These are phyloP conservation scores for Trichoderma brevicompactum DNA, from an alignment of 2,329 filamentous ascomycete species.

Conservation along the genomic window DNA sequence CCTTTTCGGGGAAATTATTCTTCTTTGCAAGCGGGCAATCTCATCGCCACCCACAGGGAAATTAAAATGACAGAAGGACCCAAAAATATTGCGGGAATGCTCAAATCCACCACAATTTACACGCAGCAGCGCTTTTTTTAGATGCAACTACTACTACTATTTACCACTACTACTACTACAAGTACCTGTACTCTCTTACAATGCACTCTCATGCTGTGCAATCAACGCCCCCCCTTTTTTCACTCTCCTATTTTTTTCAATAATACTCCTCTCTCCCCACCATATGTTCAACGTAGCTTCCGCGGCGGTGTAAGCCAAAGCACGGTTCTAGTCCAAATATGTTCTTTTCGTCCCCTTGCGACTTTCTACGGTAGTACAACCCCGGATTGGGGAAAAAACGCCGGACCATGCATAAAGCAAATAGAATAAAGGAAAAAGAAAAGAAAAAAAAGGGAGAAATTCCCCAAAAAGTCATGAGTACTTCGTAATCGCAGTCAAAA, in stretches of 20 bases:
- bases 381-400: conserved; percentile 16
- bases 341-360: neutral
- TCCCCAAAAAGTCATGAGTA: neutral
- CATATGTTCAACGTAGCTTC: conserved; percentile 1
- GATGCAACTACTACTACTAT: conserved; percentile 11
- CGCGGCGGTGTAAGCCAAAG: conserved; percentile 2
- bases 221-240: neutral
- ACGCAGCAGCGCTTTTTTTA: conserved; percentile 14
- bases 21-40: neutral
- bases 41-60: neutral
- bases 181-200: conserved; percentile 17
- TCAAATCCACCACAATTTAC: conserved; percentile 9
- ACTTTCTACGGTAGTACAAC: conserved; percentile 12
- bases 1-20: conserved; percentile 13
- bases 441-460: neutral
- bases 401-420: conserved; percentile 23
- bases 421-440: neutral
- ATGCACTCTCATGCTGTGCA: neutral
- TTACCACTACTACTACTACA: conserved; percentile 3
- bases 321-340: conserved; percentile 11
- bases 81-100: neutral
- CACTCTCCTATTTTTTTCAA: neutral
- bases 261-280: neutral
- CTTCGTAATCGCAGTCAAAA: conserved; percentile 1
- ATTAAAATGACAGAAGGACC: neutral